phyloP scores from a whole-genome alignment of 495 filamentous ascomycete genomes.

The Penicillium samsonianum region DNA sequence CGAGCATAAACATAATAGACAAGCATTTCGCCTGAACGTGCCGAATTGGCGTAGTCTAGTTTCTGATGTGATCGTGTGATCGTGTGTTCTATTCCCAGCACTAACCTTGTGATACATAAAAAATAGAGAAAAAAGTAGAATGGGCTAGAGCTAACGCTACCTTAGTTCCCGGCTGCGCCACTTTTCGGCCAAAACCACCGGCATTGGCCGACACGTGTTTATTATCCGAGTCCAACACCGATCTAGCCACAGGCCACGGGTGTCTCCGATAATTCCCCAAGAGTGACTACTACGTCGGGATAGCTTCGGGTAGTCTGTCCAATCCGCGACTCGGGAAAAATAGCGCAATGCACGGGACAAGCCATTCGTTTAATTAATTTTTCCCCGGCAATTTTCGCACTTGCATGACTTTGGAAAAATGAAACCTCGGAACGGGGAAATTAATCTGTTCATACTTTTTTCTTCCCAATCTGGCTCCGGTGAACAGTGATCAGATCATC shows the following conservation, averaged over 20 bases:
- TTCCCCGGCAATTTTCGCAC: not conserved
- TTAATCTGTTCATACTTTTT: not conserved
- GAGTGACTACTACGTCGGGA: conserved; percentile 17
- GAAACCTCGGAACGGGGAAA: not conserved
- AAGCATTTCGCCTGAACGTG: conserved; percentile 2
- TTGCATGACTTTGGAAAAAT: not conserved
- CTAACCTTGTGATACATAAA: not conserved
- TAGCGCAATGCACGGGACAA: conserved; percentile 13
- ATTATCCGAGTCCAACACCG: not conserved
- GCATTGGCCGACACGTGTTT: not conserved
- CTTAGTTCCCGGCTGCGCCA: conserved; percentile 4
- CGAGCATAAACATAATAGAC: conserved; percentile 24
- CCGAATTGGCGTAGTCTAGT: not conserved
- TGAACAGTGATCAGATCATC: conserved; percentile 7
- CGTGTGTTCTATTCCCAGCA: not conserved
- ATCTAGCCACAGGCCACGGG: not conserved
- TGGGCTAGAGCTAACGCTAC: not conserved
- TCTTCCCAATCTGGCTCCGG: conserved; percentile 13
- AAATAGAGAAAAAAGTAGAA: not conserved
- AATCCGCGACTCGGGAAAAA: conserved; percentile 27
- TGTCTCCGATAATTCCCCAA: conserved; percentile 18
- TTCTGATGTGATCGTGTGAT: not conserved
- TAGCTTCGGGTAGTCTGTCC: conserved; percentile 18
- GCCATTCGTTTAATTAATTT: not conserved
- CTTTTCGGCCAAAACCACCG: not conserved